phyloP scores from a whole-genome alignment of 257 asterid species.

The Ajuga chamaepitys region DNA sequence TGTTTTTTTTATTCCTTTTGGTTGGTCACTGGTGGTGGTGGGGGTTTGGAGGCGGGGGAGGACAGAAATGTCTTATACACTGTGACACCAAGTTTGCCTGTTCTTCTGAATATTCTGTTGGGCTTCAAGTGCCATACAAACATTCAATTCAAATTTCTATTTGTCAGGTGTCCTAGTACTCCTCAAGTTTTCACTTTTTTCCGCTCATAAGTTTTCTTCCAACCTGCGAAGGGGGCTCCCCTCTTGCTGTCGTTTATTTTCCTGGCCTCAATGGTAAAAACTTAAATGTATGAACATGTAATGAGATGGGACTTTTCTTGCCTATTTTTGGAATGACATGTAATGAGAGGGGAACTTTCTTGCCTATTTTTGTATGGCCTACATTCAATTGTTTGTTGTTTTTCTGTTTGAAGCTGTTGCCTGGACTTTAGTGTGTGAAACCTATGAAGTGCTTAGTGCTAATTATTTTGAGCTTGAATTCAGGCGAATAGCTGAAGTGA shows the following conservation, averaged over 20 bases:
- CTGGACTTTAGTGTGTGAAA: not conserved
- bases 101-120: not conserved
- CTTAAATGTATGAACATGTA: not conserved
- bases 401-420: not conserved
- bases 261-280: not conserved
- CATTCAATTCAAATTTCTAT: not conserved
- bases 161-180: not conserved
- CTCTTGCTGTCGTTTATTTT: not conserved
- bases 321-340: no score
- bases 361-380: not conserved
- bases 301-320: not conserved
- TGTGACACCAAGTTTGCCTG: not conserved
- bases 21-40: no score
- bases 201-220: not conserved
- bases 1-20: no score
- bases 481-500: conserved; percentile 94
- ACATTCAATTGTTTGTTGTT: not conserved
- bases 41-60: no score
- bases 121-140: not conserved
- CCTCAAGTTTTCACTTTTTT: not conserved
- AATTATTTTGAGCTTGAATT: conserved; percentile 11
- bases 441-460: not conserved
- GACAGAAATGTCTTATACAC: not conserved
- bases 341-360: not conserved
- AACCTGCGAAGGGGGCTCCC: not conserved